phyloP scores from a whole-genome alignment of 2,329 filamentous ascomycete genomes.

The Penicillium corylophilum region DNA sequence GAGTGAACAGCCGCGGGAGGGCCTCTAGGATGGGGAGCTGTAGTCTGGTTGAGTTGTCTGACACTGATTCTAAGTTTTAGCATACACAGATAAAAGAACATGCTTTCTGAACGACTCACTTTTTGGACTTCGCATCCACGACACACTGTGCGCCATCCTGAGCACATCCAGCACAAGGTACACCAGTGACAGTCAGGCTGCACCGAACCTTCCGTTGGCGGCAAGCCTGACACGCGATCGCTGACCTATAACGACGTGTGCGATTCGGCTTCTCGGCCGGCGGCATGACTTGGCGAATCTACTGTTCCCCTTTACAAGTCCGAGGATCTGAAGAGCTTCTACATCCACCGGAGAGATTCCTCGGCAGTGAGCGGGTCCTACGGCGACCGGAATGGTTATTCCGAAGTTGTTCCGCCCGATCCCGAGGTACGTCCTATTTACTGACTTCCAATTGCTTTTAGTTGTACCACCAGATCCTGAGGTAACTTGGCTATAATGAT shows the following conservation, averaged over 20 bases:
- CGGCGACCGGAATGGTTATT: background rate
- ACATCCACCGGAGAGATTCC: background rate
- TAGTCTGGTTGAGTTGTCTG: background rate
- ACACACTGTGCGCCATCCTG: conserved; percentile 29
- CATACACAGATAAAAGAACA: background rate
- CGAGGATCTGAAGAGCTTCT: background rate
- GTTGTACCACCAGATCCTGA: no score
- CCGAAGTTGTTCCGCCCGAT: background rate
- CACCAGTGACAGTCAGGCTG: conserved; percentile 22
- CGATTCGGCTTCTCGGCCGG: background rate
- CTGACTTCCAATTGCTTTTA: background rate
- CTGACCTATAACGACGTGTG: conserved; percentile 16
- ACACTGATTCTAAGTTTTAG: background rate
- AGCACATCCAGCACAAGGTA: conserved; percentile 32
- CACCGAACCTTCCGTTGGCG: conserved; percentile 24
- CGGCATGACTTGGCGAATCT: background rate
- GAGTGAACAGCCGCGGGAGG: background rate
- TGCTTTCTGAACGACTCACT: background rate
- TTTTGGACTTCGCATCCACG: conserved; percentile 18
- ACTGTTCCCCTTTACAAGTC: background rate
- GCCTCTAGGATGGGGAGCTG: background rate
- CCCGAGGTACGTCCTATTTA: background rate
- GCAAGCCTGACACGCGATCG: conserved; percentile 21
- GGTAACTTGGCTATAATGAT: no score
- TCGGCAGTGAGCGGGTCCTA: background rate